phyloP scores from a whole-genome alignment of 1,284 basidiomycete genomes.

The Austroboletus niveus region DNA sequence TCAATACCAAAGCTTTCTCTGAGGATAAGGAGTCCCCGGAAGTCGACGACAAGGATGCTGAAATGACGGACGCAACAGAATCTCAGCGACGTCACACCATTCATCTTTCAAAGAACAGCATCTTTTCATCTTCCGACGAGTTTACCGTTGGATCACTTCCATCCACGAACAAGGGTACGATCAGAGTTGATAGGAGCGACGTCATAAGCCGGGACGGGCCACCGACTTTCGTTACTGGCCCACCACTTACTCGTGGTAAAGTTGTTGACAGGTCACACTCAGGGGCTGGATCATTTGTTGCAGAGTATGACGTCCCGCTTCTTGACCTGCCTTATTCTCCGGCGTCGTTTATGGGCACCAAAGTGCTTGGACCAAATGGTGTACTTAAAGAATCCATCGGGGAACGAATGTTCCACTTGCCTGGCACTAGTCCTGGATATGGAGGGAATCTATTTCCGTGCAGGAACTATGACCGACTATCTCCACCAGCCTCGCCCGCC shows the following conservation, averaged over 20 bases:
- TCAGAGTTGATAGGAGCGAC: neutral
- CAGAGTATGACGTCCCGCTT: slow-evolving; percentile 18
- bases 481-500: slow-evolving; percentile 2
- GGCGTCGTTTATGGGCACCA: neutral
- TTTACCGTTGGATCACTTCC: slow-evolving; percentile 17
- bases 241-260: neutral
- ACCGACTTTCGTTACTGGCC: neutral
- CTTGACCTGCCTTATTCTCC: slow-evolving; percentile 2
- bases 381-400: slow-evolving; percentile 6
- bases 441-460: neutral
- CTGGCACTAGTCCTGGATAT: slow-evolving; percentile 17
- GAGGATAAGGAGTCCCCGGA: neutral
- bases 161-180: neutral
- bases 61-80: slow-evolving; percentile 17
- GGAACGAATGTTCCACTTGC: slow-evolving; percentile 4
- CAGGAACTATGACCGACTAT: neutral
- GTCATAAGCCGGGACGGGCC: neutral
- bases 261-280: neutral
- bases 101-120: slow-evolving; percentile 28
- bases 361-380: neutral
- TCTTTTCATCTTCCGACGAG: slow-evolving; percentile 31
- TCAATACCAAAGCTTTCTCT: neutral
- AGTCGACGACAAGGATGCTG: slow-evolving; percentile 6
- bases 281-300: slow-evolving; percentile 12
- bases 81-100: slow-evolving; percentile 11